Conservation (phyloP, 352 stramenopile genomes). For the Phytopythium vexans region DNA sequence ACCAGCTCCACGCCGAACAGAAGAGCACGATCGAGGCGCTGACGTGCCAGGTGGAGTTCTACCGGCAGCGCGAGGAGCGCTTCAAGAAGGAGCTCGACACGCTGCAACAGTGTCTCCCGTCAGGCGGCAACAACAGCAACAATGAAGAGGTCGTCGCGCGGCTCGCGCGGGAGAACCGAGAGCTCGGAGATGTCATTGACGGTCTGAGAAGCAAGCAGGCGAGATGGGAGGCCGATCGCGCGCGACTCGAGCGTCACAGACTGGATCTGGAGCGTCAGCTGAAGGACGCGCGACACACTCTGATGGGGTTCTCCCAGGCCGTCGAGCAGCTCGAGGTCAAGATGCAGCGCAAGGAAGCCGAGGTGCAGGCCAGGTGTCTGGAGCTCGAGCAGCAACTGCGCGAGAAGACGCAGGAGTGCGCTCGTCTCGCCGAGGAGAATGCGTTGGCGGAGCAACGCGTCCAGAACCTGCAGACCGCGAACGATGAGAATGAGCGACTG, state of each 20-base stretch:
- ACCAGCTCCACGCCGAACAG: conserved; percentile 77
- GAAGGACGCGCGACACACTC: conserved; percentile 48
- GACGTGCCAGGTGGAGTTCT: conserved; percentile 75
- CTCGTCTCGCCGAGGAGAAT: conserved; percentile 28
- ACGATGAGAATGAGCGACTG: conserved; percentile 37
- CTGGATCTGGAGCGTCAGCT: conserved; percentile 56
- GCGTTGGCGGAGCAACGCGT: conserved; percentile 13
- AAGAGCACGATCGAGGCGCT: conserved; percentile 82
- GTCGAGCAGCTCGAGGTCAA: conserved; percentile 79
- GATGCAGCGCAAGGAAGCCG: conserved; percentile 66
- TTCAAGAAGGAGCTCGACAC: conserved; percentile 62
- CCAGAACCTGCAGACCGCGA: conserved; percentile 39
- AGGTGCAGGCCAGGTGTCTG: conserved; percentile 52
- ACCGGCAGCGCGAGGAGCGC: conserved; percentile 68
- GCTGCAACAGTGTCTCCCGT: conserved; percentile 34
- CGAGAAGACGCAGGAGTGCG: conserved; percentile 38
- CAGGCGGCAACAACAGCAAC: conserved; percentile 16
- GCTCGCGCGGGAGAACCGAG: conserved; percentile 52
- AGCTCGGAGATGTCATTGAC: conserved; percentile 61
- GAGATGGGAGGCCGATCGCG: conserved; percentile 38
- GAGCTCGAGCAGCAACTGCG: conserved; percentile 49
- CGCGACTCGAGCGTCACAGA: conserved; percentile 38
- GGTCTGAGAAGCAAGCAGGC: conserved; percentile 31
- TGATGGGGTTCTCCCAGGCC: conserved; percentile 59
- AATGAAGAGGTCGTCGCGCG: conserved; percentile 27